phyloP scores from a whole-genome alignment of 495 filamentous ascomycete genomes.

The Schizothecium vesticola region DNA sequence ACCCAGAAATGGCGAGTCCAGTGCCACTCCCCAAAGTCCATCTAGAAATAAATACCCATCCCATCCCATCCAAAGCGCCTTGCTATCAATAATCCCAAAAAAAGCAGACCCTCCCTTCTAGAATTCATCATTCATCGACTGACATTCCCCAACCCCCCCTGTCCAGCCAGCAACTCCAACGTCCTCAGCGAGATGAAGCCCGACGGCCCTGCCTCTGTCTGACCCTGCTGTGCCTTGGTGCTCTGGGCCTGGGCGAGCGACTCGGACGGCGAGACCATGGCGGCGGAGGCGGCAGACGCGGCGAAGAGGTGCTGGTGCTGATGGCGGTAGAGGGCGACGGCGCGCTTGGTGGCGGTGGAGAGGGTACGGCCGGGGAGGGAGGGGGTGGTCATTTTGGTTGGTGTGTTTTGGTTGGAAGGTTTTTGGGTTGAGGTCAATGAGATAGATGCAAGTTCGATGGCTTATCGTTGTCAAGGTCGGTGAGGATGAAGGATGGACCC shows the following conservation, averaged over 20 bases:
- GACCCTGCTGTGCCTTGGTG: not conserved
- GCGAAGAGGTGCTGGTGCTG: not conserved
- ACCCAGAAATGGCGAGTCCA: not conserved
- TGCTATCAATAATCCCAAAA: not conserved
- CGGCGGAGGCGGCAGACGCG: not conserved
- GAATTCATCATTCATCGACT: not conserved
- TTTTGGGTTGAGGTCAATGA: not conserved
- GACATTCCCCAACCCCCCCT: not conserved
- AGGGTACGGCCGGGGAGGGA: not conserved
- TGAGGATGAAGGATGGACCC: not conserved
- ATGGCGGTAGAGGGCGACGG: not conserved
- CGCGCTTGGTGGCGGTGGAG: not conserved
- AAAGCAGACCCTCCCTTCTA: not conserved
- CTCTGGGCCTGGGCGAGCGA: not conserved
- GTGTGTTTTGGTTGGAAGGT: not conserved
- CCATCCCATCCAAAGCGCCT: not conserved
- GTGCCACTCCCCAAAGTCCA: not conserved
- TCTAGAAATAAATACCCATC: not conserved
- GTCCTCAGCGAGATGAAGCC: not conserved
- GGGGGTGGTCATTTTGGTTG: not conserved
- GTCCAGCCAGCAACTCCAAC: not conserved
- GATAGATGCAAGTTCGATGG: not conserved
- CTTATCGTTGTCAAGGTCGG: not conserved
- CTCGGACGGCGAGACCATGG: not conserved
- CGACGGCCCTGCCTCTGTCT: not conserved